Conservation (phyloP, 1,139 yeast genomes). For the Protomyces inundatus region DNA sequence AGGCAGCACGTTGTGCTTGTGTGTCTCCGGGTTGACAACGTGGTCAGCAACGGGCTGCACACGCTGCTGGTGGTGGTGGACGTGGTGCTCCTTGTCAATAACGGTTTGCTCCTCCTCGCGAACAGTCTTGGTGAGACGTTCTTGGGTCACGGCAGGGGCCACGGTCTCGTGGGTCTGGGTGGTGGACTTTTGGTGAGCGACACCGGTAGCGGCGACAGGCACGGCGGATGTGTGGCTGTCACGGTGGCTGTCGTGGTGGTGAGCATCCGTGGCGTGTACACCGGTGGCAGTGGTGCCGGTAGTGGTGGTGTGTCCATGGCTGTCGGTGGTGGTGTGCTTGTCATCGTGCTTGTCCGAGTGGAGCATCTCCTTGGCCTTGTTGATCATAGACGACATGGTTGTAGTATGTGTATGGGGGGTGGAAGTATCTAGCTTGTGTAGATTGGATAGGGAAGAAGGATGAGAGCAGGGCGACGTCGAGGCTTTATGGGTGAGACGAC, state of each 20-base stretch:
- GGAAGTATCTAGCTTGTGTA: too few relatives aligned
- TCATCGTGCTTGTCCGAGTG: background rate
- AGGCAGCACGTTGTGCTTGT: slow-evolving; percentile 21
- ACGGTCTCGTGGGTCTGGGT: slow-evolving; percentile 26
- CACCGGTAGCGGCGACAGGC: background rate
- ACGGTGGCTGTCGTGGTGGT: background rate
- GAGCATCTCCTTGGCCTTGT: background rate
- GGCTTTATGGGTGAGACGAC: too few relatives aligned
- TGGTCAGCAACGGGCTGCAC: slow-evolving; percentile 27
- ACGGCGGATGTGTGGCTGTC: background rate
- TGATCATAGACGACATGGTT: background rate
- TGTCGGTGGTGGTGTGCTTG: background rate
- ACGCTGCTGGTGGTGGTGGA: slow-evolving; percentile 28
- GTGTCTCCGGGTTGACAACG: slow-evolving; percentile 5
- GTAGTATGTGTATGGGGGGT: background rate
- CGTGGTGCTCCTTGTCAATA: slow-evolving; percentile 25
- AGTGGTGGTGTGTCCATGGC: background rate
- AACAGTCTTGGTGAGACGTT: slow-evolving; percentile 10
- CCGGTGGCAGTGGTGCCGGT: background rate
- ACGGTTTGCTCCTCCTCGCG: slow-evolving; percentile 21
- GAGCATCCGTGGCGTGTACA: background rate
- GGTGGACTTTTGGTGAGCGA: background rate
- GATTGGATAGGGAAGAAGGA: too few relatives aligned
- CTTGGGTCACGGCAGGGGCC: slow-evolving; percentile 25
- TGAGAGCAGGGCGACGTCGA: too few relatives aligned